These are phyloP conservation scores for Yarrowia galli DNA, from an alignment of 1,139 yeast genomes.

Conservation along the genomic window DNA sequence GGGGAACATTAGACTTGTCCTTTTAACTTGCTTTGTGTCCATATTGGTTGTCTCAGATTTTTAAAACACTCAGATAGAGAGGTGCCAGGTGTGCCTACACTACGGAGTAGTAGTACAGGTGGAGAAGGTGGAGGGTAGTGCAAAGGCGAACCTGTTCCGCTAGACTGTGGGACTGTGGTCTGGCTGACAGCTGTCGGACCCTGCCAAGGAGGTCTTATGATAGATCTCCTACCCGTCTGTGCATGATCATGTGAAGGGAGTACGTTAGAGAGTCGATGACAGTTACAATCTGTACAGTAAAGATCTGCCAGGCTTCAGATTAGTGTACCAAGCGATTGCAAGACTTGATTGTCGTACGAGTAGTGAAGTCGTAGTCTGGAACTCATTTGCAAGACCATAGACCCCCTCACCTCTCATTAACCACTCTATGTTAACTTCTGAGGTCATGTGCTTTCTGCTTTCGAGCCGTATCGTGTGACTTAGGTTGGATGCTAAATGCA, in stretches of 20 bases:
- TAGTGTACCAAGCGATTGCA: background rate
- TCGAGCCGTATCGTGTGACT: conserved; percentile 33
- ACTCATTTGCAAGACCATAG: too few species aligned
- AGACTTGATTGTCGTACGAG: too few species aligned
- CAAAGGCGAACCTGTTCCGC: background rate
- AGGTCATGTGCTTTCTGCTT: background rate
- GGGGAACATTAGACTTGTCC: background rate
- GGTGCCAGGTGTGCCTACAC: too few species aligned
- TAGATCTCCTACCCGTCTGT: background rate
- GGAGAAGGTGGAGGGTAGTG: conserved; percentile 15
- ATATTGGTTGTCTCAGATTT: conserved; percentile 1
- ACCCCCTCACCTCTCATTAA: background rate
- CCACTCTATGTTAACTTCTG: background rate
- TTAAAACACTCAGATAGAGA: background rate
- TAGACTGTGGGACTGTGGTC: background rate
- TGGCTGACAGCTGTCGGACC: background rate
- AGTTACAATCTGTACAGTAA: too few species aligned
- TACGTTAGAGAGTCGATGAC: background rate
- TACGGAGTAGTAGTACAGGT: too few species aligned
- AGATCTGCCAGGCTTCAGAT: too few species aligned
- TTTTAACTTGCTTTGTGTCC: background rate
- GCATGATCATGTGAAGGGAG: background rate
- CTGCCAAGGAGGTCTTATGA: background rate
- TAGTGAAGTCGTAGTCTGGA: too few species aligned
- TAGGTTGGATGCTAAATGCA: background rate